Percentiles rank a stretch among this genome's conserved stretches.
These are phyloP conservation scores for Gossypium turneri DNA, from an alignment of 345 rosid genomes.

Conservation along the genomic window DNA sequence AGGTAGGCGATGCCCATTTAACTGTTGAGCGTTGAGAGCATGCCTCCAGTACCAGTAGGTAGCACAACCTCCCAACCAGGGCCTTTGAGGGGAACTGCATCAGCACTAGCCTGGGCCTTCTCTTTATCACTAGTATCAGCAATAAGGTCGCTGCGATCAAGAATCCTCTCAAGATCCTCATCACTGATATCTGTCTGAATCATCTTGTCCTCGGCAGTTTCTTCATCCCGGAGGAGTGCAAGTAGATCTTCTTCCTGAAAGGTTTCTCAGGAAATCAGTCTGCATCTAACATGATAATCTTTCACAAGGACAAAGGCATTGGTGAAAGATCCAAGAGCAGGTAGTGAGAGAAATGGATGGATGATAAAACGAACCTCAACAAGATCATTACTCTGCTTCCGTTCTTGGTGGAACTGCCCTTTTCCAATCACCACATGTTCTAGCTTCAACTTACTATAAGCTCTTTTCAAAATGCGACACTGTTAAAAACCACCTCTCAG, in stretches of 20 bases:
- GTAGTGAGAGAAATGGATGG: not conserved
- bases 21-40: conserved; percentile 79
- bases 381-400: conserved; percentile 29
- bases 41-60: conserved; percentile 60
- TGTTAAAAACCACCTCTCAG: conserved; percentile 27
- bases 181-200: conserved; percentile 82
- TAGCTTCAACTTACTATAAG: conserved; percentile 84
- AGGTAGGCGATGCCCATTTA: conserved; percentile 15
- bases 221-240: conserved; percentile 68
- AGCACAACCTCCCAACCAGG: conserved; percentile 99
- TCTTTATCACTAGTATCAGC: conserved; percentile 25
- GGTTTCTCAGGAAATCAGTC: not conserved
- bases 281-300: not conserved
- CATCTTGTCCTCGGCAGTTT: conserved; percentile 81
- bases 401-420: conserved; percentile 93
- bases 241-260: conserved; percentile 78
- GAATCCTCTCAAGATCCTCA: conserved; percentile 60
- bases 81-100: conserved; percentile 59
- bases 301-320: not conserved
- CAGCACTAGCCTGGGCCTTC: conserved; percentile 14
- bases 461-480: conserved; percentile 91
- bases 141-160: conserved; percentile 76
- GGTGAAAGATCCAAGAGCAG: not conserved
- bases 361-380: conserved; percentile 41
- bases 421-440: conserved; percentile 94